A percentile compares a stretch with the other conserved stretches of the same genome.
phyloP scores from a whole-genome alignment of 2,329 filamentous ascomycete species.

The Exophiala bonariae region DNA sequence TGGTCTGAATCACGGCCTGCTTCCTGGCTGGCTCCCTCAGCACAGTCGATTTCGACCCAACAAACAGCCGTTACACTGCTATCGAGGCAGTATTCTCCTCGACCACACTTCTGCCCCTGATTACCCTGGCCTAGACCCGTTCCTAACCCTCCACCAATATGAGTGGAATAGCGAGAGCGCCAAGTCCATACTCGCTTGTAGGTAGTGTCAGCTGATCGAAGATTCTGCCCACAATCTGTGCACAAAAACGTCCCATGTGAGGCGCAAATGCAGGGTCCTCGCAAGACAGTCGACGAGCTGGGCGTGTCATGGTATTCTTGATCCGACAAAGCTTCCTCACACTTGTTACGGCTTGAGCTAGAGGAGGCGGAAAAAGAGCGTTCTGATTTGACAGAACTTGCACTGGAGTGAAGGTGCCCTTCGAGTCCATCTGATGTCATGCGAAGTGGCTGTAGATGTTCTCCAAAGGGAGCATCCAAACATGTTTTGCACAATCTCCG shows the following conservation, averaged over 20 bases:
- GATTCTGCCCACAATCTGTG: slow-evolving; percentile 73
- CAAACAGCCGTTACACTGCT: slow-evolving; percentile 71
- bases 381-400: slow-evolving; percentile 24
- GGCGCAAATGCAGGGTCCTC: slow-evolving; percentile 58
- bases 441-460: slow-evolving; percentile 41
- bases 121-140: slow-evolving; percentile 87
- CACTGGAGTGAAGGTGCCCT: slow-evolving; percentile 17
- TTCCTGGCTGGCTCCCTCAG: slow-evolving; percentile 61
- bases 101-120: slow-evolving; percentile 83
- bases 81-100: slow-evolving; percentile 73
- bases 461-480: slow-evolving; percentile 66
- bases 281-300: slow-evolving; percentile 51
- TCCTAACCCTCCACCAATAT: slow-evolving; percentile 75
- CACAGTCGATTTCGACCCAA: slow-evolving; percentile 70
- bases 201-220: slow-evolving; percentile 58
- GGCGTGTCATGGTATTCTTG: slow-evolving; percentile 30
- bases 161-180: slow-evolving; percentile 77
- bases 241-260: slow-evolving; percentile 75
- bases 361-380: slow-evolving; percentile 22
- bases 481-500: slow-evolving; percentile 79
- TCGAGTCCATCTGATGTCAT: slow-evolving; percentile 7
- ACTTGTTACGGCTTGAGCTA: no score
- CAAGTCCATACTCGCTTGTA: slow-evolving; percentile 78
- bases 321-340: slow-evolving; percentile 3
- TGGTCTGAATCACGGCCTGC: slow-evolving; percentile 41